Evolutionary conservation across 768 basidiomycete genomes (phyloP), one percentile per base, ranked within the genome.

Genomic region (Xerocomellus intermedius): DNA sequence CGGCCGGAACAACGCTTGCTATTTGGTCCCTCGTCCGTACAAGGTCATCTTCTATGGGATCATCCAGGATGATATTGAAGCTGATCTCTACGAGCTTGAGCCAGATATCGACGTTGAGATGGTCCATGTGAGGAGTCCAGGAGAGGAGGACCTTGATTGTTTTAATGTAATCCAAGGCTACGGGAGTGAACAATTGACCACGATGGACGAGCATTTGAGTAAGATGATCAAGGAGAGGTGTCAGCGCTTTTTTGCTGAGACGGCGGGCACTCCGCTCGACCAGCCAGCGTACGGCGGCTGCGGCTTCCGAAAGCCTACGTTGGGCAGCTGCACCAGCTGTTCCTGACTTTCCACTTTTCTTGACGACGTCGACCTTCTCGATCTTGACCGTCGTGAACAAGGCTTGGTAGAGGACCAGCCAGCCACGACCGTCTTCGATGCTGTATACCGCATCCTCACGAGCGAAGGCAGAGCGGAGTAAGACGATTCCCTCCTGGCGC

Each of bases 81-180:
- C 80, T 82, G 38, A 91, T 72, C 60, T 84, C 81, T 35, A 88
- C 79, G 42, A 93, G 69, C 33, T 73, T 74, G 28, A 85, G 69
- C 96, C 96, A 98, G 39, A 57, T 72, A 1, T 75, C 73, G 35
- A 79, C 74, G 10, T 82, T 82, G 48, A 95, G 64, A 61, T 87
- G 84, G 42, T 95, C 89, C 52, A 95, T 75, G 71, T 98, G 94
- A 3, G 92, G 86, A 3, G 74, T 67, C 69, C 84, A 87, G 53
- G 75, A 74, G 48, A 91, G 73, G 9, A 98, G 65, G 54, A 74
- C 75, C 52, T 82, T 82, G 46, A 97, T 75, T 0, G 88, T 79
- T 67, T 95, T 95, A 52, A 88, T 76, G 68, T 93, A 95, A 69
- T 95, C 84, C 58, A 91, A 71, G 12, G 90, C 85, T 4, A 93